Evolutionary conservation across 306 rosid genomes (phyloP).

Genomic region (Prunus campanulata): DNA sequence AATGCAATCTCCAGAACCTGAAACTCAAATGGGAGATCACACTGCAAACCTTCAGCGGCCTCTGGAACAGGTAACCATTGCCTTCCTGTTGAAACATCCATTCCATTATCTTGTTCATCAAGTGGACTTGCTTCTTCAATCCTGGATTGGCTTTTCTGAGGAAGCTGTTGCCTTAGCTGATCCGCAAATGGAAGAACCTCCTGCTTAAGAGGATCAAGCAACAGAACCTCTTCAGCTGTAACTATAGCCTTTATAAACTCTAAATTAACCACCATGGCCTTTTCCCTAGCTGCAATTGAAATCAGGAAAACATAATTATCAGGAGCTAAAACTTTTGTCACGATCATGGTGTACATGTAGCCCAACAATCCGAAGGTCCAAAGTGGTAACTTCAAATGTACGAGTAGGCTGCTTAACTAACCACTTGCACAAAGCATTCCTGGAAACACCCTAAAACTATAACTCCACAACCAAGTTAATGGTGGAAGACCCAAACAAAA

Average conservation of each 20-base stretch:
- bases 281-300: conserved; percentile 64
- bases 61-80: conserved; percentile 61
- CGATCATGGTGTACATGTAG: background rate
- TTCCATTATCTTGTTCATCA: conserved; percentile 57
- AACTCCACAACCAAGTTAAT: background rate
- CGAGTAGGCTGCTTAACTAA: background rate
- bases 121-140: conserved; percentile 28
- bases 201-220: conserved; percentile 82
- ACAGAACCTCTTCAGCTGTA: conserved; percentile 85
- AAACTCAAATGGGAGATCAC: conserved; percentile 92
- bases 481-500: background rate
- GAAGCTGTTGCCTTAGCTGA: conserved; percentile 80
- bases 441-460: background rate
- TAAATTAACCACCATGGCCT: conserved; percentile 97
- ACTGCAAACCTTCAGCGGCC: conserved; percentile 59
- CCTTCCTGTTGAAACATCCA: conserved; percentile 45
- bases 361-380: background rate
- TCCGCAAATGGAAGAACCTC: conserved; percentile 96
- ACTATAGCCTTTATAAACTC: conserved; percentile 85
- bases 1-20: conserved; percentile 95
- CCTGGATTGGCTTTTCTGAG: conserved; percentile 24
- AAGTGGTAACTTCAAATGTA: background rate
- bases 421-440: background rate
- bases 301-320: background rate
- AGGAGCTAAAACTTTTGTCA: background rate